Base-by-base conservation (phyloP, 2,329 filamentous ascomycete species). In the Colletotrichum lentis region DNA sequence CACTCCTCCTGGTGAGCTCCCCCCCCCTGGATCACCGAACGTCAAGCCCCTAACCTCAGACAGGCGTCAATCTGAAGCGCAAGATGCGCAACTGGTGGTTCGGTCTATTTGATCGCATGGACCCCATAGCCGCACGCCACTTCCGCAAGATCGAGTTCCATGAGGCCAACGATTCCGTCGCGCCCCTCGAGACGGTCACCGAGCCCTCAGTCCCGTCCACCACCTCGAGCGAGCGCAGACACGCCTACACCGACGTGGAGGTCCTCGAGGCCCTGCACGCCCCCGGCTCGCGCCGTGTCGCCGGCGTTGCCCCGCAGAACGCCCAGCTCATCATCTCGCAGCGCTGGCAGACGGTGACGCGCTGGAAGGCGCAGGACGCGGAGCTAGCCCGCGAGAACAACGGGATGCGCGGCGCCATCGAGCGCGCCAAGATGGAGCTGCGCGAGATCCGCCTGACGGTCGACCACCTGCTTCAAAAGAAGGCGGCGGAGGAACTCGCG, bases 241-340 rank as follows among this genome's bases (percentile, higher is more conserved):
- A 37, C 12, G n/a, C 43, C n/a, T 69, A 67, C 60, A 71, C 62
- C 46, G 54, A 64, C 0, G 24, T 60, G 41, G 72, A 75, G 22
- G 58, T 76, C 11, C 31, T 62, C 5, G 64, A 61, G 10, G 74
- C 74, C 1, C 71, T 77, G 5, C 31, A 71, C 3, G 62, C 69
- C 2, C 64, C 70, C 2, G 64, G 69, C 5, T 69, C 72, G 3
- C 75, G 72, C 8, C 35, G 46, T 0, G 64, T 77, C 3, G 66
- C 69, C n/a, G 72, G 73, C 22, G 63, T 76, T 20, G 62, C 72
- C 1, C 47, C 71, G 3, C 3, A 58, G 10, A 41, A 70, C 14
- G 72, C 71, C n/a, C 49, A 70, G 49, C 31, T 46, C 10, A 69
- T 70, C 24, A 64, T 77, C 35, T 60, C 54, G 16, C 60, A 70